phyloP scores from a whole-genome alignment of 495 filamentous ascomycete genomes.

The Pyronema domesticum region DNA sequence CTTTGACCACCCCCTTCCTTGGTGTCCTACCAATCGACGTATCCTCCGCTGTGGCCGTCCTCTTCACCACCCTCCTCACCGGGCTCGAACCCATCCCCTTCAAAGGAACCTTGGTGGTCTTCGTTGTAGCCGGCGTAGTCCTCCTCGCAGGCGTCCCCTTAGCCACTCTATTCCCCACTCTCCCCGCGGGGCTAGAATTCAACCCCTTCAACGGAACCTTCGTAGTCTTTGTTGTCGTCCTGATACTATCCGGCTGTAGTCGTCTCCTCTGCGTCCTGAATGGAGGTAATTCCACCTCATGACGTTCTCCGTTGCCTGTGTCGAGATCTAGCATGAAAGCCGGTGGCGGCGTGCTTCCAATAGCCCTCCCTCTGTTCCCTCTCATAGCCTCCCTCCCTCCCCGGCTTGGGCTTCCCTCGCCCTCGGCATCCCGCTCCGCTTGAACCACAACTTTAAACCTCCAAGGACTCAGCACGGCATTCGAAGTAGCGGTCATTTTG shows the following conservation, averaged over 20 bases:
- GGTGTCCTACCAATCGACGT: not conserved
- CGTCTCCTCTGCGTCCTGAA: not conserved
- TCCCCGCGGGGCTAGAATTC: constrained; percentile 5
- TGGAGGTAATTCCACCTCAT: not conserved
- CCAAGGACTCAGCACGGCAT: constrained; percentile 30
- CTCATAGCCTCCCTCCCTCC: not conserved
- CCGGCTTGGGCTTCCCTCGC: constrained; percentile 6
- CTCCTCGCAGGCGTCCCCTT: constrained; percentile 2
- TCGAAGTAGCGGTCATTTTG: constrained; percentile 10
- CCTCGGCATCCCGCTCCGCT: constrained; percentile 35
- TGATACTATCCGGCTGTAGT: not conserved
- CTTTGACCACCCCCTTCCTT: not conserved
- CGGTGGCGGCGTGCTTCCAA: not conserved
- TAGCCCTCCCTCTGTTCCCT: too few relatives aligned
- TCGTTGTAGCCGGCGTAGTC: not conserved
- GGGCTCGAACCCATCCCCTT: constrained; percentile 25
- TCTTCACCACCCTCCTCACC: constrained; percentile 6
- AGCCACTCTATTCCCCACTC: constrained; percentile 6
- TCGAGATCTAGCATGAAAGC: not conserved
- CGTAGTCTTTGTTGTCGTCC: constrained; percentile 32
- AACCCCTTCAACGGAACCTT: constrained; percentile 37
- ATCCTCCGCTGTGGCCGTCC: constrained; percentile 1
- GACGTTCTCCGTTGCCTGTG: not conserved
- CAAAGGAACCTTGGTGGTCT: constrained; percentile 32
- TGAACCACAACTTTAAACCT: constrained; percentile 41